Evolutionary conservation across 2,329 filamentous ascomycete genomes (phyloP), one percentile per base, ranked within the genome.

Genomic region (Colletotrichum echinochloae): DNA sequence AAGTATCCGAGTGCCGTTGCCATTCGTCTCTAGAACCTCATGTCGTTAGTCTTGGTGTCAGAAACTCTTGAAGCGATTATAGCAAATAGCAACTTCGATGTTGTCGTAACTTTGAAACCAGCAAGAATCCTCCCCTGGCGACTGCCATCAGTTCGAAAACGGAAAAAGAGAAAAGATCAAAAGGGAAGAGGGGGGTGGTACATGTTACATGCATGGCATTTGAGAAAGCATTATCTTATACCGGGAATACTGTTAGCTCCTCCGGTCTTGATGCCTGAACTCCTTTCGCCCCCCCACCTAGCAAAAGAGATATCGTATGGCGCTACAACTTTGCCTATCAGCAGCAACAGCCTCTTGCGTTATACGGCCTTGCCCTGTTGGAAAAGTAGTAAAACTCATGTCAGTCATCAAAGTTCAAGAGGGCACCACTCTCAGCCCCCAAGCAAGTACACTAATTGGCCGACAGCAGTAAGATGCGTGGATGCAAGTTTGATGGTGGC

Each of bases 31-130:
- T 26, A 11, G 7, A 7, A 18, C 26, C 16, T 12, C n/a, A 51
- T 28, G 16, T 18, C 23, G 5, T 44, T 44, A 4, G 20, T 8
- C 8, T n/a, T 9, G 4, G 6, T 44, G 4, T 20, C 5, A 16
- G 39, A 14, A 20, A 18, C 30, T 9, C 7, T 20, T 9, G 20
- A 44, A 11, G 7, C 3, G 8, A 7, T 44, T 44, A 46, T 77
- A 65, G 67, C 74, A 23, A 76, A 78, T 6, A 72, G 69, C 55
- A 72, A 75, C 26, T 82, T 82, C 75, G 80, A 84, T 63, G 79
- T 89, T 60, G 88, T 86, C 12, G 81, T 88, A 46, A 82, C 91
- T 56, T 86, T 85, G 3, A 6, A 41, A 41, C 39, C 35, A 87
- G 89, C 44, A 71, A 77, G 30, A 37, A 26, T n/a, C 55, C 3